phyloP scores from a whole-genome alignment of 1,284 basidiomycete genomes.

The Cystobasidium slooffiae region DNA sequence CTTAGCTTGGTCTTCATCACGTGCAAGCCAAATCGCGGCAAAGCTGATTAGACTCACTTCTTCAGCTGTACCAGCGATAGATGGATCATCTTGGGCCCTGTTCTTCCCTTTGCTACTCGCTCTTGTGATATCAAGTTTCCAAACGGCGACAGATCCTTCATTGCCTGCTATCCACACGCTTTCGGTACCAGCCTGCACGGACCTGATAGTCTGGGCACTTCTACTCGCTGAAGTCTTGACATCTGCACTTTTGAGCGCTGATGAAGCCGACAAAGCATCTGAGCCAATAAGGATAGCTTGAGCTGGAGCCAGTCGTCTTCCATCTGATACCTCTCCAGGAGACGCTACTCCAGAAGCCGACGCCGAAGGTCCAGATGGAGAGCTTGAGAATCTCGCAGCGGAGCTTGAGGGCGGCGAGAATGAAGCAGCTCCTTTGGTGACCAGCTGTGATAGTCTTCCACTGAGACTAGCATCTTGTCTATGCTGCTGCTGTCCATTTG shows the following conservation, averaged over 20 bases:
- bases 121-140: constrained; percentile 40
- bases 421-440: constrained; percentile 19
- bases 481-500: too few relatives aligned
- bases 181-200: constrained; percentile 45
- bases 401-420: constrained; percentile 6
- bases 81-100: neutral
- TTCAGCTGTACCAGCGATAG: constrained; percentile 10
- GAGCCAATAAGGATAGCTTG: neutral
- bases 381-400: neutral
- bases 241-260: neutral
- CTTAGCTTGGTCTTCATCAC: neutral
- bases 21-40: neutral
- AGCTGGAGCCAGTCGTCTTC: neutral
- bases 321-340: neutral
- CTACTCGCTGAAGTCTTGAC: neutral
- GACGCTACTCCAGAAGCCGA: constrained; percentile 1
- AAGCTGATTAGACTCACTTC: constrained; percentile 2
- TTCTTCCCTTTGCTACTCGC: constrained; percentile 17
- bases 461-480: neutral
- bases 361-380: constrained; percentile 15
- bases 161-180: constrained; percentile 45
- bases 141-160: constrained; percentile 45
- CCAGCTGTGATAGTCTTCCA: constrained; percentile 38
- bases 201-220: constrained; percentile 22
- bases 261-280: neutral